These are phyloP conservation scores for Aulographum hederae DNA, from an alignment of 2,329 filamentous ascomycete genomes.

Conservation along the genomic window DNA sequence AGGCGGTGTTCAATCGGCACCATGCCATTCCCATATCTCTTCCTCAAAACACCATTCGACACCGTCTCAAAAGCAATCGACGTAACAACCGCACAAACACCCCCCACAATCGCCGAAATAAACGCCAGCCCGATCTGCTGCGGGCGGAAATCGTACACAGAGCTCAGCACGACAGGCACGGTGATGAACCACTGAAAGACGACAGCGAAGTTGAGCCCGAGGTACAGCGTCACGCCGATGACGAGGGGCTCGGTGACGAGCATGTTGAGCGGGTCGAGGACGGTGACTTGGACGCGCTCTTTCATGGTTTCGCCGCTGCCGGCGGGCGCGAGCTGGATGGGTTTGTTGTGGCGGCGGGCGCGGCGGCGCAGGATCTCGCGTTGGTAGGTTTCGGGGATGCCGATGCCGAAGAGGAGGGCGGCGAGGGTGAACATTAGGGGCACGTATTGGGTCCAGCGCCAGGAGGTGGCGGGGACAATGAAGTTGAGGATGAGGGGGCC, in stretches of 20 bases:
- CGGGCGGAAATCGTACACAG: conserved; percentile 12
- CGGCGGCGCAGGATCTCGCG: conserved; percentile 3
- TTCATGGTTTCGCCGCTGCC: conserved; percentile 22
- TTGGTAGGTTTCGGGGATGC: conserved; percentile 6
- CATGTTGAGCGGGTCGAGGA: conserved; percentile 33
- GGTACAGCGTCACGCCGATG: conserved; percentile 16
- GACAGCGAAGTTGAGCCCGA: conserved; percentile 16
- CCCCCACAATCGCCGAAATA: conserved; percentile 15
- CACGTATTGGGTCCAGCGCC: conserved; percentile 25
- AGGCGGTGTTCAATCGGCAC: conserved; percentile 38
- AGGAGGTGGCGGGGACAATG: conserved; percentile 20
- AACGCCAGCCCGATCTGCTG: conserved; percentile 15
- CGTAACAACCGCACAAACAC: conserved; percentile 7
- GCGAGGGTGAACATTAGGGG: conserved; percentile 21
- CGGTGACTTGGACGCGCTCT: conserved; percentile 17
- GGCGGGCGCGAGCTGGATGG: conserved; percentile 3
- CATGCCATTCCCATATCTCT: conserved; percentile 11
- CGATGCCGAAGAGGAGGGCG: conserved; percentile 18
- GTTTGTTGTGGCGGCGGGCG: conserved; percentile 13
- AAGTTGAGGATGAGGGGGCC: conserved; percentile 26
- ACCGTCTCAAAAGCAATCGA: conserved; percentile 16
- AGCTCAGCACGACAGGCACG: conserved; percentile 15
- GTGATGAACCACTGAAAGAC: conserved; percentile 18
- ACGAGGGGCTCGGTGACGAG: conserved; percentile 16
- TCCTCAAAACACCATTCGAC: conserved; percentile 21